Evolutionary conservation across 345 rosid species (phyloP).

Genomic region (Sonneratia caseolaris): DNA sequence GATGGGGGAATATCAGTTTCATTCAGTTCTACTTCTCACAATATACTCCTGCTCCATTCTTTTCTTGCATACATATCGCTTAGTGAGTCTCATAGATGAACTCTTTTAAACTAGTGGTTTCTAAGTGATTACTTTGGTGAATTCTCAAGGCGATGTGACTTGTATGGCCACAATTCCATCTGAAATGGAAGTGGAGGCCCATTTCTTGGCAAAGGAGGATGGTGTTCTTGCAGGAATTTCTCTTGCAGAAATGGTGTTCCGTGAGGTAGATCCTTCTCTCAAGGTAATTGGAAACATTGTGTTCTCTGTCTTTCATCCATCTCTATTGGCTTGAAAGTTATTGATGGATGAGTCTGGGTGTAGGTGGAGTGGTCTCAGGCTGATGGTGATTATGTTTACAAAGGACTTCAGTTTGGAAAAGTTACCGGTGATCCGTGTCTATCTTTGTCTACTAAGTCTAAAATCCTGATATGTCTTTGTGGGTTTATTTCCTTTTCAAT

Average conservation of each 20-base stretch:
- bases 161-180: conserved; percentile 82
- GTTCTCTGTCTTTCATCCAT: conserved; percentile 4
- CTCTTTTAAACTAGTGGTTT: not conserved
- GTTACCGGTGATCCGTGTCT: conserved; percentile 40
- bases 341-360: conserved; percentile 9
- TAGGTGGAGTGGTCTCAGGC: conserved; percentile 79
- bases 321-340: conserved; percentile 9
- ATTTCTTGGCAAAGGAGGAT: conserved; percentile 85
- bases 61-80: not conserved
- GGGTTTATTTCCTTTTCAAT: not conserved
- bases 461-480: not conserved
- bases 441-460: not conserved
- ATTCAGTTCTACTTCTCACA: not conserved
- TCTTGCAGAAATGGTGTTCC: conserved; percentile 77
- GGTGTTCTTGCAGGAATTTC: conserved; percentile 81
- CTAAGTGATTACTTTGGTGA: conserved; percentile 3
- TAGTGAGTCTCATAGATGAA: not conserved
- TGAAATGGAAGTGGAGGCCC: conserved; percentile 85
- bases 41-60: not conserved
- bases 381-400: conserved; percentile 77
- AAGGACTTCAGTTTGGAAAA: conserved; percentile 87
- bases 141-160: conserved; percentile 70
- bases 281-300: conserved; percentile 32
- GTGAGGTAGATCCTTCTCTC: conserved; percentile 75
- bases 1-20: not conserved